Evolutionary conservation across 768 basidiomycete genomes (phyloP).

Genomic region (Coprinopsis sp.): DNA sequence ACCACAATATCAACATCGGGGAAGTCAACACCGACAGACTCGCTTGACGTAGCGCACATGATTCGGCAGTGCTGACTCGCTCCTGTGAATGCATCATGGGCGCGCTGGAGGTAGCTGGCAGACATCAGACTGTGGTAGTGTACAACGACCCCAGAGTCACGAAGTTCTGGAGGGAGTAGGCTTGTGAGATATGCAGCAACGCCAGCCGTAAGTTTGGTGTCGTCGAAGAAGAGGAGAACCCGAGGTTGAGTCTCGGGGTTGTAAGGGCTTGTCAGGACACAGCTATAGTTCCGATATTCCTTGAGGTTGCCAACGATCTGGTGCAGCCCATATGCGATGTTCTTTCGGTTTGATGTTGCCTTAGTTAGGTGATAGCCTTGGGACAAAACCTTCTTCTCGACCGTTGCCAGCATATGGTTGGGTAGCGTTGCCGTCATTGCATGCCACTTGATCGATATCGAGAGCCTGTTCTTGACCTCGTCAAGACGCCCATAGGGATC

Average conservation of each 20-base stretch:
- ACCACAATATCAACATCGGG: background rate
- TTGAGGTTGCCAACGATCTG: constrained; percentile 14
- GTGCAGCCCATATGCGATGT: constrained; percentile 27
- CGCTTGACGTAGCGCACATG: constrained; percentile 11
- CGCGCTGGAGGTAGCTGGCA: constrained; percentile 17
- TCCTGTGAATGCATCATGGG: constrained; percentile 14
- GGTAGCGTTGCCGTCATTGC: constrained; percentile 20
- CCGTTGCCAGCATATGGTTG: constrained; percentile 16
- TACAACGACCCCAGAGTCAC: constrained; percentile 13
- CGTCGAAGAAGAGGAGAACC: constrained; percentile 16
- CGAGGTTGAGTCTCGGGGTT: constrained; percentile 12
- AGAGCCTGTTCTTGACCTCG: constrained; percentile 15
- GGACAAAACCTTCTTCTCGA: constrained; percentile 14
- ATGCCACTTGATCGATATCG: constrained; percentile 9
- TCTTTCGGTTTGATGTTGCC: constrained; percentile 21
- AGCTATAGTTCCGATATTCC: constrained; percentile 20
- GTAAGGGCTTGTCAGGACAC: constrained; percentile 17
- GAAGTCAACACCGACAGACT: constrained; percentile 9
- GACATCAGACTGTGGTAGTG: constrained; percentile 28
- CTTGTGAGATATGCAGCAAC: constrained; percentile 7
- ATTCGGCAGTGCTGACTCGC: constrained; percentile 12
- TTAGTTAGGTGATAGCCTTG: constrained; percentile 11
- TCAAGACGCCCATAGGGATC: constrained; percentile 19
- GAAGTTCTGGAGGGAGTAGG: constrained; percentile 9
- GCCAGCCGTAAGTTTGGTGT: constrained; percentile 1